These are phyloP conservation scores for Coniella lustricola DNA, from an alignment of 2,329 filamentous ascomycete species.

Conservation along the genomic window DNA sequence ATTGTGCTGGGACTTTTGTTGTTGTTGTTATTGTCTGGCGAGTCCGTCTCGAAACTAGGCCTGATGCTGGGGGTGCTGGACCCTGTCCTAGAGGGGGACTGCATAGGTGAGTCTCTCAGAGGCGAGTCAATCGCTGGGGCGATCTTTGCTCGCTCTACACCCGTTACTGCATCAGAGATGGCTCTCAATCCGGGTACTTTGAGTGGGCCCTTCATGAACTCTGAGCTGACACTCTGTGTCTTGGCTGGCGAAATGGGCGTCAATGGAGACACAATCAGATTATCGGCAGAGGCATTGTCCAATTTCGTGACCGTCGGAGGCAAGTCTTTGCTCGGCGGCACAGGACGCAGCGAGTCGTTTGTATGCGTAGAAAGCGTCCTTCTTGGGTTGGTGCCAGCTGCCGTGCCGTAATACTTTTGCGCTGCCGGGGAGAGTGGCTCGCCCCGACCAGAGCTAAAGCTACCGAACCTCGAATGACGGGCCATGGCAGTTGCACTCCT, in stretches of 20 bases:
- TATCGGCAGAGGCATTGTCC: conserved; percentile 34
- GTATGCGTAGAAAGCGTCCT: conserved; percentile 56
- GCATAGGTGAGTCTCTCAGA: conserved; percentile 44
- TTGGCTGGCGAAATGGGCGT: conserved; percentile 38
- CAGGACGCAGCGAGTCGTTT: conserved; percentile 45
- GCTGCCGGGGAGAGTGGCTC: conserved; percentile 52
- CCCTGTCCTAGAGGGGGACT: conserved; percentile 67
- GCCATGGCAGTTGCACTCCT: conserved; percentile 59
- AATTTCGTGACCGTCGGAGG: conserved; percentile 55
- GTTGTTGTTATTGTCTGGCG: conserved; percentile 58
- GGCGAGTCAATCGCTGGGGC: conserved; percentile 44
- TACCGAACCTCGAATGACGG: conserved; percentile 71
- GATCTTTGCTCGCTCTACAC: conserved; percentile 45
- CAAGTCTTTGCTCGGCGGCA: conserved; percentile 46
- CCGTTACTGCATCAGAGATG: conserved; percentile 69
- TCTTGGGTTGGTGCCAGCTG: conserved; percentile 41
- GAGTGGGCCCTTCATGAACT: conserved; percentile 32
- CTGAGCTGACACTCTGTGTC: conserved; percentile 26
- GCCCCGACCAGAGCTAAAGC: conserved; percentile 67
- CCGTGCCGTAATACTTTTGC: conserved; percentile 63
- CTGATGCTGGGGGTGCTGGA: conserved; percentile 62
- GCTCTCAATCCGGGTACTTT: conserved; percentile 60
- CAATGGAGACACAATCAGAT: conserved; percentile 29
- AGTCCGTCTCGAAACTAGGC: conserved; percentile 73
- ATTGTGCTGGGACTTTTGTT: conserved; percentile 47